Conservation (phyloP, 2,329 filamentous ascomycete species). For the Fusarium torreyae region DNA sequence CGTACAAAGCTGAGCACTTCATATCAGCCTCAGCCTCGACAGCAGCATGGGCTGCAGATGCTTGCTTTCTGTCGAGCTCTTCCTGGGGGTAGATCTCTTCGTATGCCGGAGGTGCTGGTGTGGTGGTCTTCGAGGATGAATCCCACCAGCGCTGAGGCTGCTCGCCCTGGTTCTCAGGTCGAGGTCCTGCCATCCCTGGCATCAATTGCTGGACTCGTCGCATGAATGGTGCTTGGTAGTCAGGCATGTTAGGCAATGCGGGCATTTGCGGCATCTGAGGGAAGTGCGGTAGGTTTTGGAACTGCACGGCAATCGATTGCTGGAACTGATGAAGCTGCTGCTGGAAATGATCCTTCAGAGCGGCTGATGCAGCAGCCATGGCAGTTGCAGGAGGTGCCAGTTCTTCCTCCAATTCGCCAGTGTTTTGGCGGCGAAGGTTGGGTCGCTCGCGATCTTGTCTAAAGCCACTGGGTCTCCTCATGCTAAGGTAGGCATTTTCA, state of each 20-base stretch:
- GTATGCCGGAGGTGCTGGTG: conserved; percentile 78
- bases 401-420: conserved; percentile 52
- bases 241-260: conserved; percentile 72
- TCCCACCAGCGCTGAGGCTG: conserved; percentile 73
- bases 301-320: conserved; percentile 75
- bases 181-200: conserved; percentile 71
- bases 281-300: conserved; percentile 70
- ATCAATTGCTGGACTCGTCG: conserved; percentile 81
- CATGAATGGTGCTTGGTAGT: conserved; percentile 82
- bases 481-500: conserved; percentile 55
- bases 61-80: conserved; percentile 69
- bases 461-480: conserved; percentile 54
- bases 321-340: conserved; percentile 84
- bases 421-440: conserved; percentile 58
- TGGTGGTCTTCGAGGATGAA: conserved; percentile 67
- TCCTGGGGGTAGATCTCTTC: conserved; percentile 80
- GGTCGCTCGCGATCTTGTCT: conserved; percentile 54
- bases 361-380: conserved; percentile 77
- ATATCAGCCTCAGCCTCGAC: conserved; percentile 71
- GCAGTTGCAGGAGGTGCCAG: conserved; percentile 71
- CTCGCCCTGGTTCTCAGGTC: conserved; percentile 64
- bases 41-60: conserved; percentile 70
- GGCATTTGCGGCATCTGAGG: conserved; percentile 75
- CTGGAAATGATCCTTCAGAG: conserved; percentile 80
- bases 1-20: conserved; percentile 70